Conservation (phyloP, 179 eudicot genomes). For the Dionaea muscipula region DNA sequence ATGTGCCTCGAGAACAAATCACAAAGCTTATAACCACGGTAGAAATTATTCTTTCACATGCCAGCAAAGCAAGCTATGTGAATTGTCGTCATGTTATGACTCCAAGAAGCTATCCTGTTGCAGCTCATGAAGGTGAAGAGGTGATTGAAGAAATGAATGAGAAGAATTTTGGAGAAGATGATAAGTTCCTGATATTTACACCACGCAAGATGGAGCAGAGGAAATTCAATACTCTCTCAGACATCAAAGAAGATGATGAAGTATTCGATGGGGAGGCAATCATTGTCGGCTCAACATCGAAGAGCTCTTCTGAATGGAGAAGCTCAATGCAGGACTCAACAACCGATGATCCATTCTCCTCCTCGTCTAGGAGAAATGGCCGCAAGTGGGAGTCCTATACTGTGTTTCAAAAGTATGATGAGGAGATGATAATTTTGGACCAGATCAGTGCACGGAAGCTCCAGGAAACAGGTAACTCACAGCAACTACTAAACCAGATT, state of each 20-base stretch:
- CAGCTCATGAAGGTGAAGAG: conserved; percentile 11
- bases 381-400: conserved; percentile 95
- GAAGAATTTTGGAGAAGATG: conserved; percentile 26
- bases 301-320: conserved; percentile 87
- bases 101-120: not conserved
- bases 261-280: conserved; percentile 43
- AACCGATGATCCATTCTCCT: conserved; percentile 73
- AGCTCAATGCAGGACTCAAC: conserved; percentile 69
- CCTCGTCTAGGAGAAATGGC: conserved; percentile 77
- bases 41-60: too few relatives aligned
- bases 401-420: conserved; percentile 83
- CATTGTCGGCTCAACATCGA: conserved; percentile 80
- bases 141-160: conserved; percentile 8
- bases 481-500: not conserved
- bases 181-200: conserved; percentile 28
- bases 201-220: conserved; percentile 31
- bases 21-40: too few relatives aligned
- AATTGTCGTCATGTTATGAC: not conserved
- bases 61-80: too few relatives aligned
- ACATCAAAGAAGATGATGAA: conserved; percentile 23
- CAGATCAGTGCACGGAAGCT: conserved; percentile 80
- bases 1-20: not conserved
- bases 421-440: conserved; percentile 74
- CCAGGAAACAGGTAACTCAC: conserved; percentile 63
- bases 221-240: conserved; percentile 23